A percentile compares a stretch with the other conserved stretches of the same genome.
Evolutionary conservation across 2,329 filamentous ascomycete species (phyloP).

Genomic region (Penicillium sp.): DNA sequence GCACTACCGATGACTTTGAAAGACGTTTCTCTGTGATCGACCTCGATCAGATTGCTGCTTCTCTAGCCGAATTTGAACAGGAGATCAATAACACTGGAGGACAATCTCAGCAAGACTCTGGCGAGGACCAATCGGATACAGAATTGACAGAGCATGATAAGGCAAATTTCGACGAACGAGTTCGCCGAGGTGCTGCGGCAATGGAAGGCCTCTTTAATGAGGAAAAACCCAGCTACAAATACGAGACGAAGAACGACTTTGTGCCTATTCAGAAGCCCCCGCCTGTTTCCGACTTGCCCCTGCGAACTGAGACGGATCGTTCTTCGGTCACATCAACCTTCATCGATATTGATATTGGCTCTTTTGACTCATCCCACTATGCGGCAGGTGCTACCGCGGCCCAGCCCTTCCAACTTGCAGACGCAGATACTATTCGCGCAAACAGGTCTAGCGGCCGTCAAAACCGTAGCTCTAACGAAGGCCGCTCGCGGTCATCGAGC

Average conservation of each 20-base stretch:
- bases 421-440: slow-evolving; percentile 61
- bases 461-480: slow-evolving; percentile 42
- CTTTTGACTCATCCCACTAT: slow-evolving; percentile 56
- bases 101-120: slow-evolving; percentile 31
- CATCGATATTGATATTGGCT: slow-evolving; percentile 63
- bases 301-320: slow-evolving; percentile 51
- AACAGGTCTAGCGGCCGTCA: slow-evolving; percentile 57
- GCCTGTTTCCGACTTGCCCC: slow-evolving; percentile 60
- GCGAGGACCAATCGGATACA: slow-evolving; percentile 35
- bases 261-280: slow-evolving; percentile 49
- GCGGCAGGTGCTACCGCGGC: slow-evolving; percentile 57
- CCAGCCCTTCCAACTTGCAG: slow-evolving; percentile 56
- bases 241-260: slow-evolving; percentile 59
- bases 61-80: slow-evolving; percentile 50
- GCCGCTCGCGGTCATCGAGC: slow-evolving; percentile 38
- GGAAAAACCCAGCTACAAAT: slow-evolving; percentile 61
- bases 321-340: slow-evolving; percentile 55
- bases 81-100: slow-evolving; percentile 39
- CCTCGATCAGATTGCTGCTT: slow-evolving; percentile 52
- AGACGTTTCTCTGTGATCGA: slow-evolving; percentile 54
- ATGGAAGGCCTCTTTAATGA: slow-evolving; percentile 64
- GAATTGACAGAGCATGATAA: slow-evolving; percentile 52
- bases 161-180: slow-evolving; percentile 61
- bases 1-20: slow-evolving; percentile 66
- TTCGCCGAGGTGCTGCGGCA: slow-evolving; percentile 60